A percentile compares a stretch with the other conserved stretches of the same genome.
These are phyloP conservation scores for Cenchrus fungigraminus DNA, from an alignment of 176 grass and related monocot genomes.

Conservation along the genomic window DNA sequence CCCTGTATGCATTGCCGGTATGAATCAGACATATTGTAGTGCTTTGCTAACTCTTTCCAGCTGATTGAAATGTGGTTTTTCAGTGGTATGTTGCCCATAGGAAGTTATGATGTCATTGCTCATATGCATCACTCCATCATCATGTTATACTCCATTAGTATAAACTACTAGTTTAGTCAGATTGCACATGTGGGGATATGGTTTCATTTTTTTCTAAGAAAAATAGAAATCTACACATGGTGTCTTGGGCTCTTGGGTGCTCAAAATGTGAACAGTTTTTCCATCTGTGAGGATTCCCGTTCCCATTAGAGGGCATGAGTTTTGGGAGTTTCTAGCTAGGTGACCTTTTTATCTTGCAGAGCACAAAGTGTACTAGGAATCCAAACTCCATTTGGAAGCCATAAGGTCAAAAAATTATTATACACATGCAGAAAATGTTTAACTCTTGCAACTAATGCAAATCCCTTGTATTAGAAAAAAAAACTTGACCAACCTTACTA, in stretches of 20 bases:
- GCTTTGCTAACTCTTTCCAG: conserved; percentile 11
- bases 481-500: not conserved
- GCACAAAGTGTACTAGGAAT: conserved; percentile 1
- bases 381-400: not conserved
- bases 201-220: not conserved
- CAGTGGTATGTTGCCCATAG: not conserved
- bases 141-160: not conserved
- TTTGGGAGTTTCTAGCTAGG: not conserved
- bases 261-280: not conserved
- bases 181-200: conserved; percentile 14
- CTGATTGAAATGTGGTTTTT: not conserved
- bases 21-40: conserved; percentile 30
- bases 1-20: conserved; percentile 86
- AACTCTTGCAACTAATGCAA: not conserved
- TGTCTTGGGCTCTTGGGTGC: not conserved
- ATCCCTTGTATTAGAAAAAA: not conserved
- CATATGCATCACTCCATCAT: not conserved
- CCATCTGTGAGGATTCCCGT: not conserved
- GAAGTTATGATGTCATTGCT: conserved; percentile 10
- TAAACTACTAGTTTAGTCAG: not conserved
- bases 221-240: not conserved
- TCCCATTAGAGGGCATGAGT: not conserved
- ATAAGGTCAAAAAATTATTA: not conserved
- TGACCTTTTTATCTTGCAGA: not conserved
- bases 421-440: not conserved